These are phyloP conservation scores for Kodamaea neixiangensis DNA, from an alignment of 805 yeast genomes.

Conservation along the genomic window DNA sequence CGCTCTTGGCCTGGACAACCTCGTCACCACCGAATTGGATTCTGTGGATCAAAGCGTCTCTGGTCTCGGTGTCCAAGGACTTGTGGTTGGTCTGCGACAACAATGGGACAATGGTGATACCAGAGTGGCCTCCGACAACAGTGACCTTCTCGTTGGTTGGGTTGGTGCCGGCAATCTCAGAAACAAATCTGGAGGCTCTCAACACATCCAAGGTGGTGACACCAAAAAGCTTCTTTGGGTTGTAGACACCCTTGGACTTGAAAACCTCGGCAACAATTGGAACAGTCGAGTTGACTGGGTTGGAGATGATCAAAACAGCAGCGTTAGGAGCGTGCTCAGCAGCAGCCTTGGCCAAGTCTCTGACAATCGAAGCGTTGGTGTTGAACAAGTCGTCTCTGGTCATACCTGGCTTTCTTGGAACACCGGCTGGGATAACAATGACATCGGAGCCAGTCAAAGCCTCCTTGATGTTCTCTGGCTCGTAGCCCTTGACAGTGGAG, in stretches of 20 bases:
- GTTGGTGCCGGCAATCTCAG: conserved; percentile 66
- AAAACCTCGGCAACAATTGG: conserved; percentile 94
- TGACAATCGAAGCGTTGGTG: conserved; percentile 93
- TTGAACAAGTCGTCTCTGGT: conserved; percentile 96
- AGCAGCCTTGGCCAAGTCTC: conserved; percentile 84
- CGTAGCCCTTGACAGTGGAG: conserved; percentile 84
- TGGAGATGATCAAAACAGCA: conserved; percentile 77
- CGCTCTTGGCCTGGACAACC: conserved; percentile 81
- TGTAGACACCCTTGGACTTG: conserved; percentile 81
- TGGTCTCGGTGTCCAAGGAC: conserved; percentile 60
- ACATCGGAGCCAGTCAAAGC: conserved; percentile 83
- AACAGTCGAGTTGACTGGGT: conserved; percentile 97
- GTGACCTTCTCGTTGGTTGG: conserved; percentile 77
- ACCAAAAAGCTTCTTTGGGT: conserved; percentile 92
- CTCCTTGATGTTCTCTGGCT: conserved; percentile 71
- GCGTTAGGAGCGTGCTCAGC: conserved; percentile 87
- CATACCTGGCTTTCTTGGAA: conserved; percentile 99
- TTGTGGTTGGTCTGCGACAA: conserved; percentile 80
- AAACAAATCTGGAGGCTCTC: conserved; percentile 84
- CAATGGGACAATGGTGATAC: conserved; percentile 93
- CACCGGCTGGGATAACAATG: conserved; percentile 95
- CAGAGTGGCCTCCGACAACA: conserved; percentile 97
- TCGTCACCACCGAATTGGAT: conserved; percentile 94
- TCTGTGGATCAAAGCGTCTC: conserved; percentile 74
- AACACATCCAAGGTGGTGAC: conserved; percentile 93